These are phyloP conservation scores for Pseudogymnoascus sp. DNA, from an alignment of 2,329 filamentous ascomycete genomes.

Conservation along the genomic window DNA sequence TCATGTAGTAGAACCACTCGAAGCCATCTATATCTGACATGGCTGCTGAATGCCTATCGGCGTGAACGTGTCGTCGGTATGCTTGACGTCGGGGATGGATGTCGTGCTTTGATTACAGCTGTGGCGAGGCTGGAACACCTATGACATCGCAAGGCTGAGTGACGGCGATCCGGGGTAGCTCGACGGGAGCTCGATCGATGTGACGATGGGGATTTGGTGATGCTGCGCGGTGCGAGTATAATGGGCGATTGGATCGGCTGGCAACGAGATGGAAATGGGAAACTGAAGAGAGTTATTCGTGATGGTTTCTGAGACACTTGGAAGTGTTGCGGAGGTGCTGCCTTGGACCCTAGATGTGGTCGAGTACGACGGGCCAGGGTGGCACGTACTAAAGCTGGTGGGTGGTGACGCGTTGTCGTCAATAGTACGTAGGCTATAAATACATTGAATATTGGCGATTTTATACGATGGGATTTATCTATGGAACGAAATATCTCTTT, in stretches of 20 bases:
- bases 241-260: background rate
- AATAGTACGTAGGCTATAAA: background rate
- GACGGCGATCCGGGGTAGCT: background rate
- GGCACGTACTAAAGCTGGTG: background rate
- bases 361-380: background rate
- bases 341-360: background rate
- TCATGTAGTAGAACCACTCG: background rate
- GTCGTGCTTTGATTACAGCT: slow-evolving; percentile 3
- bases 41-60: background rate
- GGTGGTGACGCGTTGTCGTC: background rate
- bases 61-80: background rate
- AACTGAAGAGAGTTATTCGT: background rate
- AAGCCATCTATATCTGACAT: background rate
- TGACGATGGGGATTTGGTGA: background rate
- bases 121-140: slow-evolving; percentile 1
- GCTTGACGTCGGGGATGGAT: background rate
- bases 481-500: background rate
- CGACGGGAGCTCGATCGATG: background rate
- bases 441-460: background rate
- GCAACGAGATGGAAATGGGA: background rate
- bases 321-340: background rate
- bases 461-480: background rate
- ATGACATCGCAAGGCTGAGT: slow-evolving; percentile 8
- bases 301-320: background rate
- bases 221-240: background rate